Evolutionary conservation across 768 basidiomycete species (phyloP).

Genomic region (Leccinum aurantiacum): DNA sequence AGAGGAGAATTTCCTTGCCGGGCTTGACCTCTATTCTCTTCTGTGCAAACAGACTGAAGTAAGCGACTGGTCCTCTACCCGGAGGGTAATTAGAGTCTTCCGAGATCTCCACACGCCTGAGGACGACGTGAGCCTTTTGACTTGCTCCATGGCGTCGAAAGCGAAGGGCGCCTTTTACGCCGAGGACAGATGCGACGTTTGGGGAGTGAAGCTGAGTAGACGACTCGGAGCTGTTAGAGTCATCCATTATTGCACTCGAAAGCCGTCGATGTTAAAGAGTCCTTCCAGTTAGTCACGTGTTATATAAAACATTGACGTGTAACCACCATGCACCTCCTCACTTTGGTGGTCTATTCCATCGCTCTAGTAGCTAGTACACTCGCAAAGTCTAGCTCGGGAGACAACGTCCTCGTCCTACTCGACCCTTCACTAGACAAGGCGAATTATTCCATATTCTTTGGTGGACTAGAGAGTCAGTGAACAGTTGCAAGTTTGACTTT

Average conservation of each 20-base stretch:
- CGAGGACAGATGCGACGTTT: constrained; percentile 55
- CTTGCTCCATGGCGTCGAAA: constrained; percentile 65
- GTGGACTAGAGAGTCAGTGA: constrained; percentile 65
- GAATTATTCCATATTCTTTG: constrained; percentile 82
- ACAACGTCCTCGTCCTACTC: constrained; percentile 82
- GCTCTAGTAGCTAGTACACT: constrained; percentile 23
- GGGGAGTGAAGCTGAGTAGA: constrained; percentile 29
- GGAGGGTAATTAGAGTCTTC: constrained; percentile 47
- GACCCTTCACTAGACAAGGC: constrained; percentile 65
- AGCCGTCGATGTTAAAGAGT: neutral
- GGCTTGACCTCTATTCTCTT: constrained; percentile 71
- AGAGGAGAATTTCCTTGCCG: constrained; percentile 67
- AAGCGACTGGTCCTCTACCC: constrained; percentile 40
- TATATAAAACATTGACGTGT: neutral
- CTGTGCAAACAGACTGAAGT: constrained; percentile 65
- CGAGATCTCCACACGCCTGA: constrained; percentile 57
- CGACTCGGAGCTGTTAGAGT: constrained; percentile 37
- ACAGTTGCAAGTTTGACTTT: neutral
- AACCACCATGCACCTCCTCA: constrained; percentile 30
- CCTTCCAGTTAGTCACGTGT: neutral
- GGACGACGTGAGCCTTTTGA: constrained; percentile 67
- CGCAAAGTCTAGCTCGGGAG: constrained; percentile 77
- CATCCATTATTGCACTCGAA: constrained; percentile 31
- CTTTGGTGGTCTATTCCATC: constrained; percentile 29
- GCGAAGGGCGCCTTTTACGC: constrained; percentile 60